phyloP scores from a whole-genome alignment of 768 basidiomycete species.

The Austroboletus festivus region DNA sequence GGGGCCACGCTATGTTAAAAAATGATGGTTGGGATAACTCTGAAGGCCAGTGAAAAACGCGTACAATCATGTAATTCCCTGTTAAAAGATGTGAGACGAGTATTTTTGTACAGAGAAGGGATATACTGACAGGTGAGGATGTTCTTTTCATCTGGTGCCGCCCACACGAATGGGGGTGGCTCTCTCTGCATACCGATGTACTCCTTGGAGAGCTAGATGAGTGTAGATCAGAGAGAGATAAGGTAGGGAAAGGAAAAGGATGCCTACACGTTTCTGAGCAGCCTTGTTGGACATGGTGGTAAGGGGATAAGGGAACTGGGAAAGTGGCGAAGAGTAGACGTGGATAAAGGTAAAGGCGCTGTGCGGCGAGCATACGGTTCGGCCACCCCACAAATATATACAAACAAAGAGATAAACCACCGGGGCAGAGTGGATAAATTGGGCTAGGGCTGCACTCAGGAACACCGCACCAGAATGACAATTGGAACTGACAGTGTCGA shows the following conservation, averaged over 20 bases:
- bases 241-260: slow-evolving; percentile 11
- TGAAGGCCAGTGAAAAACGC: slow-evolving; percentile 20
- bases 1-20: slow-evolving; percentile 77
- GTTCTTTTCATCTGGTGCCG: slow-evolving; percentile 95
- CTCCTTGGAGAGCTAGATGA: slow-evolving; percentile 73
- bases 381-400: slow-evolving; percentile 26
- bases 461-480: not conserved
- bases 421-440: not conserved
- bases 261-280: slow-evolving; percentile 74
- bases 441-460: slow-evolving; percentile 28
- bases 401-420: slow-evolving; percentile 15
- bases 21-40: not conserved
- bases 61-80: slow-evolving; percentile 96
- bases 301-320: not conserved
- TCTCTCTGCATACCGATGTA: slow-evolving; percentile 88
- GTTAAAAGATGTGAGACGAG: slow-evolving; percentile 9
- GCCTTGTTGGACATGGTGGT: slow-evolving; percentile 76
- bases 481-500: too few relatives aligned
- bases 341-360: slow-evolving; percentile 23
- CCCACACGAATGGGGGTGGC: slow-evolving; percentile 96
- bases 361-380: slow-evolving; percentile 20
- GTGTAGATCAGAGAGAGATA: not conserved
- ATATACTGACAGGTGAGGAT: slow-evolving; percentile 79
- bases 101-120: slow-evolving; percentile 14
- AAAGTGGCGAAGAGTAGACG: slow-evolving; percentile 15